phyloP scores from a whole-genome alignment of 1,284 basidiomycete genomes.

The Ustilago bromivora region DNA sequence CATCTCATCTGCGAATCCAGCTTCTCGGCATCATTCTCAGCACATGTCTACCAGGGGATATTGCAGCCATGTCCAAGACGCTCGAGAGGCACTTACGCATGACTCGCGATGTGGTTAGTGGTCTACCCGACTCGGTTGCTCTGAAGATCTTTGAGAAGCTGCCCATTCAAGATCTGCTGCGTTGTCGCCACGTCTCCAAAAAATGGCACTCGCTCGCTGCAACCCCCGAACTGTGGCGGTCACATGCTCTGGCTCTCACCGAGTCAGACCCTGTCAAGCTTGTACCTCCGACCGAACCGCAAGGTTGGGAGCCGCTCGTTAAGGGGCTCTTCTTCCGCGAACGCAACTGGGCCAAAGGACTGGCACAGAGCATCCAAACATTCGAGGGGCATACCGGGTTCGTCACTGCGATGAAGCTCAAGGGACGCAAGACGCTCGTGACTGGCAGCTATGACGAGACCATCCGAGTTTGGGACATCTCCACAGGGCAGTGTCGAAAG shows the following conservation, averaged over 20 bases:
- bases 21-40: constrained; percentile 55
- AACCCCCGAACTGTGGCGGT: constrained; percentile 81
- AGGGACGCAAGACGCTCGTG: constrained; percentile 76
- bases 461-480: constrained; percentile 59
- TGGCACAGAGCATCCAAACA: constrained; percentile 82
- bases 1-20: constrained; percentile 42
- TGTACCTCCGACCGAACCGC: constrained; percentile 36
- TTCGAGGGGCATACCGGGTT: constrained; percentile 87
- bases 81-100: constrained; percentile 83
- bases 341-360: constrained; percentile 77
- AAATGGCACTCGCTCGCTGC: constrained; percentile 80
- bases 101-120: constrained; percentile 83
- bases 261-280: constrained; percentile 76
- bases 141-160: constrained; percentile 78
- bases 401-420: constrained; percentile 83
- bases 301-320: constrained; percentile 77
- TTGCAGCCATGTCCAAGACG: constrained; percentile 67
- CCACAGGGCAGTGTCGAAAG: constrained; percentile 82
- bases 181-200: constrained; percentile 76
- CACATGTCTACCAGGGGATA: constrained; percentile 58
- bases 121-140: constrained; percentile 78
- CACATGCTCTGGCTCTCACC: constrained; percentile 80
- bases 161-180: constrained; percentile 74
- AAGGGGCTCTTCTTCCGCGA: constrained; percentile 85
- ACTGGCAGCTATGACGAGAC: constrained; percentile 88